phyloP scores from a whole-genome alignment of 2,329 filamentous ascomycete genomes.

The Fonsecaea monophora region DNA sequence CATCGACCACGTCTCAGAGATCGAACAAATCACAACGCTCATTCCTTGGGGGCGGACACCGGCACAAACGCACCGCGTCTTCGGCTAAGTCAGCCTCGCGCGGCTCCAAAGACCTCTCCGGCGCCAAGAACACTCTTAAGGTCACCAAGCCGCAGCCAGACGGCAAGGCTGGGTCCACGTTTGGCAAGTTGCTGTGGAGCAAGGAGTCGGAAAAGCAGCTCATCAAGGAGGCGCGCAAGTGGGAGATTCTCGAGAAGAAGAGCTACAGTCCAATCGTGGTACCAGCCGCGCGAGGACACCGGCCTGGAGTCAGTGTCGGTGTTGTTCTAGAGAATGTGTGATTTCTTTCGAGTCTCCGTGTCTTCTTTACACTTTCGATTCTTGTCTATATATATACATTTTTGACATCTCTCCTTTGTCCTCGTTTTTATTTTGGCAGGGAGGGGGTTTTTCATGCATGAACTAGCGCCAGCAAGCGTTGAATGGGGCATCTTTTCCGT shows the following conservation, averaged over 20 bases:
- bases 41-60: constrained; percentile 26
- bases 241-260: constrained; percentile 37
- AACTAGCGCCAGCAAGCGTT: not conserved
- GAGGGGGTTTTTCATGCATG: not conserved
- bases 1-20: constrained; percentile 12
- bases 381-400: not conserved
- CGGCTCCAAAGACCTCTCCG: constrained; percentile 18
- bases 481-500: not conserved
- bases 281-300: constrained; percentile 33
- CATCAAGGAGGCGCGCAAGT: constrained; percentile 30
- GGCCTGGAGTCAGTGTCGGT: constrained; percentile 35
- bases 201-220: constrained; percentile 35
- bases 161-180: constrained; percentile 2
- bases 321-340: constrained; percentile 35
- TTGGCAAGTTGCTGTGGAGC: constrained; percentile 17
- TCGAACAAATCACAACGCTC: constrained; percentile 18
- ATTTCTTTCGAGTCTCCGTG: not conserved
- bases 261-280: constrained; percentile 36
- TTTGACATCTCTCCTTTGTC: not conserved
- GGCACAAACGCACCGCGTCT: constrained; percentile 28
- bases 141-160: constrained; percentile 26
- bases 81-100: constrained; percentile 19
- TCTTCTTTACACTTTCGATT: not conserved
- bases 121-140: constrained; percentile 24
- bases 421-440: not conserved